Percentiles rank a stretch among this genome's conserved stretches.
Evolutionary conservation across 305 asterid species (phyloP).

Genomic region (Rubia peregrina): DNA sequence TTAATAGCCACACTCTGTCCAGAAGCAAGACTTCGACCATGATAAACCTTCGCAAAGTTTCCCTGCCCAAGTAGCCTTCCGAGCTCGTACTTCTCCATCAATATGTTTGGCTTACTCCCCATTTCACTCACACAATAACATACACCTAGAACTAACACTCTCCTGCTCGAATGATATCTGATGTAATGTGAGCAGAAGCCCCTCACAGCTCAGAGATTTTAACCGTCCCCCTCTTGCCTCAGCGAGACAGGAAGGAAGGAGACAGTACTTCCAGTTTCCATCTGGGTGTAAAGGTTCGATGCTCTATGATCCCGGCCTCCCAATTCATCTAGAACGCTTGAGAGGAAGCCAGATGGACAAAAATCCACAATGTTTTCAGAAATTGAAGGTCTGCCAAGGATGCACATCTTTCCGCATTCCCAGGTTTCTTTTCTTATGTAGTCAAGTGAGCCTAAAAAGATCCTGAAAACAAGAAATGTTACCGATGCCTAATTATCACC

Average conservation of each 20-base stretch:
- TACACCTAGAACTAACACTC: conserved; percentile 6
- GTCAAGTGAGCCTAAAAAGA: background rate
- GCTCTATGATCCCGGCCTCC: conserved; percentile 7
- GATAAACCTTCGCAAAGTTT: conserved; percentile 35
- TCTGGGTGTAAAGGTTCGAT: conserved; percentile 12
- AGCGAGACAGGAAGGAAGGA: conserved; percentile 11
- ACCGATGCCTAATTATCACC: background rate
- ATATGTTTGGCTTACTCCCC: conserved; percentile 24
- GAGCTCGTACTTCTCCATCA: conserved; percentile 29
- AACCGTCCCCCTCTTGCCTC: conserved; percentile 22
- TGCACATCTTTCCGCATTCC: conserved; percentile 31
- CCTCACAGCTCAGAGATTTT: conserved; percentile 7
- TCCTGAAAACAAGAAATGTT: background rate
- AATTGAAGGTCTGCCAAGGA: conserved; percentile 6
- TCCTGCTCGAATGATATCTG: conserved; percentile 14
- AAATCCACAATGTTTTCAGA: conserved; percentile 15
- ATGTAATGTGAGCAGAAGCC: conserved; percentile 15
- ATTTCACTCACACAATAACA: conserved; percentile 15
- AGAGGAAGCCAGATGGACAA: background rate
- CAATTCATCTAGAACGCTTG: conserved; percentile 13
- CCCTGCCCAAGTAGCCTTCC: conserved; percentile 41
- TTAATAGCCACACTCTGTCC: conserved; percentile 38
- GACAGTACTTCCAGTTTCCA: conserved; percentile 15
- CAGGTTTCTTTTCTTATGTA: background rate
- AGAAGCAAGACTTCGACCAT: conserved; percentile 27